Conservation (phyloP, 257 asterid species). For the Henckelia pumila region DNA sequence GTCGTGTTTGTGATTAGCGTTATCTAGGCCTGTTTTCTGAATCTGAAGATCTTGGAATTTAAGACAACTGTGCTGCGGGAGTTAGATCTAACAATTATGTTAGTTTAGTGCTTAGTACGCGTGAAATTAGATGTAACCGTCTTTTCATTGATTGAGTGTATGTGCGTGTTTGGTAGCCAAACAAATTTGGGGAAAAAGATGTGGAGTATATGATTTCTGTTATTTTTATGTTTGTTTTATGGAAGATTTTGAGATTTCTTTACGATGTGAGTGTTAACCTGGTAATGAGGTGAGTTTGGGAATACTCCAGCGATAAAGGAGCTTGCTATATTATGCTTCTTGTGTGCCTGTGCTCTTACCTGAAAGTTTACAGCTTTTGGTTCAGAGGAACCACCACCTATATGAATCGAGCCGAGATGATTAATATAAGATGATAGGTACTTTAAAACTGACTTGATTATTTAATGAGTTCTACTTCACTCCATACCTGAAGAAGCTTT, state of each 20-base stretch:
- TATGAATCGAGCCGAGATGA: neutral
- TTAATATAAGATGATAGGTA: neutral
- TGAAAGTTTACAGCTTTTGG: constrained; percentile 9
- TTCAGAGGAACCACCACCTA: neutral
- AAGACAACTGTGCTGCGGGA: constrained; percentile 17
- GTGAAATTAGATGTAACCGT: constrained; percentile 14
- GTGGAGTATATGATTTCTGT: neutral
- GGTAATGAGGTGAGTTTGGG: constrained; percentile 10
- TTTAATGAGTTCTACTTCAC: constrained; percentile 6
- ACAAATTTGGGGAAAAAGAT: constrained; percentile 5
- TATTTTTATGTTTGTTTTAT: neutral
- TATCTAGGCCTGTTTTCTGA: constrained; percentile 5
- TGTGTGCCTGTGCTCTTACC: neutral
- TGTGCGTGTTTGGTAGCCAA: constrained; percentile 3
- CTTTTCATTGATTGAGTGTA: constrained; percentile 1
- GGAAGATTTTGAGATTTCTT: neutral
- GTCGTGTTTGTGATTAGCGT: constrained; percentile 12
- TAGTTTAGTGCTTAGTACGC: neutral
- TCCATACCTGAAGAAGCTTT: neutral
- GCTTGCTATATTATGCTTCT: neutral
- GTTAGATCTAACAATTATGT: constrained; percentile 35
- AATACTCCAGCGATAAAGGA: constrained; percentile 2
- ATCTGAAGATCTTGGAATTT: constrained; percentile 21
- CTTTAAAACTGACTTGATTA: neutral
- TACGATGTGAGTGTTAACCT: constrained; percentile 1